These are phyloP conservation scores for Ilex aquifolium DNA, from an alignment of 257 asterid genomes.

Conservation along the genomic window DNA sequence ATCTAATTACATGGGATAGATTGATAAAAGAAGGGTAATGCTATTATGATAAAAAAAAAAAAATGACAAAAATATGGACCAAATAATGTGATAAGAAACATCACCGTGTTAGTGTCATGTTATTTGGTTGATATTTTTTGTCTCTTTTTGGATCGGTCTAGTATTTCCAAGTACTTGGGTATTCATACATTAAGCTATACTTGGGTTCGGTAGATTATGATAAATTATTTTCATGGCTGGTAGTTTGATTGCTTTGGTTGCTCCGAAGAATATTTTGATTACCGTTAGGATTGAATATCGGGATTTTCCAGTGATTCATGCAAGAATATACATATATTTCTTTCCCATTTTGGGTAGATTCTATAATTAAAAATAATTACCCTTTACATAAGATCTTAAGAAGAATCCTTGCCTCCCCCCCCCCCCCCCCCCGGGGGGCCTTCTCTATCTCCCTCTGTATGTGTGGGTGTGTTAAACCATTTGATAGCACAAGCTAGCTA, in stretches of 20 bases:
- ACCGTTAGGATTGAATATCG: neutral
- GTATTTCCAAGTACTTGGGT: conserved; percentile 20
- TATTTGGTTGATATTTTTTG: too few relatives aligned
- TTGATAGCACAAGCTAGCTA: conserved; percentile 15
- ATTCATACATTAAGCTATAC: conserved; percentile 11
- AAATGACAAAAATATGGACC: too few relatives aligned
- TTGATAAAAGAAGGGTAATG: neutral
- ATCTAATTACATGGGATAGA: conserved; percentile 18
- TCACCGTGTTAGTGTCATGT: too few relatives aligned
- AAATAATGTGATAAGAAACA: too few relatives aligned
- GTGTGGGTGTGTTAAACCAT: neutral
- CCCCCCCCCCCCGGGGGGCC: too few relatives aligned
- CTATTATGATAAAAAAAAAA: too few relatives aligned
- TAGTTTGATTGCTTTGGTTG: conserved; percentile 15
- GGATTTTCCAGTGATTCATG: conserved; percentile 12
- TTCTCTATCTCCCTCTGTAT: neutral
- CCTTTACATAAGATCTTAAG: too few relatives aligned
- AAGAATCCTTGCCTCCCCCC: too few relatives aligned
- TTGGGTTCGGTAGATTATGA: neutral
- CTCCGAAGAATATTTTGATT: conserved; percentile 6
- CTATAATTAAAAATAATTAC: too few relatives aligned
- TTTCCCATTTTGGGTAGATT: neutral
- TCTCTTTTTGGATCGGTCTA: too few relatives aligned
- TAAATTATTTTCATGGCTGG: conserved; percentile 12
- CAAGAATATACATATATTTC: conserved; percentile 10